Percentiles rank a stretch among this genome's conserved stretches.
Conservation (phyloP, 148 eudicot genomes). For the Rhododendron ovatum region DNA sequence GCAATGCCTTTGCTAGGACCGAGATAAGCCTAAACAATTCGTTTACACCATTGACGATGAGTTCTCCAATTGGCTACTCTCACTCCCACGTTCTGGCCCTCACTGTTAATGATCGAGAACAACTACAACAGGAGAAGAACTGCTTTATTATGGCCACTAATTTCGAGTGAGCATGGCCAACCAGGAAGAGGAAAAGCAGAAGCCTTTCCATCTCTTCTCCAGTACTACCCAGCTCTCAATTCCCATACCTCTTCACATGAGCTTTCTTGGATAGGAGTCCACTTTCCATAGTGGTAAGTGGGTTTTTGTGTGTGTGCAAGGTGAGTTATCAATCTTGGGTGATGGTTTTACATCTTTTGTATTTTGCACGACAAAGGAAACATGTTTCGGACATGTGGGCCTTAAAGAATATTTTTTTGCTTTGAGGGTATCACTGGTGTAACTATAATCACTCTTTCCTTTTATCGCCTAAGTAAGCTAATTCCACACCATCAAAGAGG, state of each 20-base stretch:
- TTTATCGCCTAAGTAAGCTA: neutral
- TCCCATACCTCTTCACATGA: conserved; percentile 5
- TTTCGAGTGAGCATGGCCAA: neutral
- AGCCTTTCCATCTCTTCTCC: conserved; percentile 16
- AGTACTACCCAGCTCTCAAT: conserved; percentile 3
- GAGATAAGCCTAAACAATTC: neutral
- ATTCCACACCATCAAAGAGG: neutral
- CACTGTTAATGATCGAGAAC: neutral
- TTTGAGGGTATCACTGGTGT: neutral
- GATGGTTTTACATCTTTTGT: neutral
- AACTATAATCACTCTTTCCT: neutral
- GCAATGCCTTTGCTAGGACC: neutral
- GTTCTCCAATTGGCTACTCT: neutral
- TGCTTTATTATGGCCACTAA: conserved; percentile 7
- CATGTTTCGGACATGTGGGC: neutral
- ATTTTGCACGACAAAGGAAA: neutral
- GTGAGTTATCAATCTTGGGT: conserved; percentile 2
- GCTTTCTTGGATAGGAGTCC: neutral
- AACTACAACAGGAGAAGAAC: neutral
- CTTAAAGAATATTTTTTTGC: neutral
- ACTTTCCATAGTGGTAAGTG: neutral
- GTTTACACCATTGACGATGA: neutral
- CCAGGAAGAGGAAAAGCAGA: conserved; percentile 4
- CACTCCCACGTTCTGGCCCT: neutral
- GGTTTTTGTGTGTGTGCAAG: neutral